Evolutionary conservation across 805 yeast genomes (phyloP).

Genomic region (Cyberlindnera mycetangii): DNA sequence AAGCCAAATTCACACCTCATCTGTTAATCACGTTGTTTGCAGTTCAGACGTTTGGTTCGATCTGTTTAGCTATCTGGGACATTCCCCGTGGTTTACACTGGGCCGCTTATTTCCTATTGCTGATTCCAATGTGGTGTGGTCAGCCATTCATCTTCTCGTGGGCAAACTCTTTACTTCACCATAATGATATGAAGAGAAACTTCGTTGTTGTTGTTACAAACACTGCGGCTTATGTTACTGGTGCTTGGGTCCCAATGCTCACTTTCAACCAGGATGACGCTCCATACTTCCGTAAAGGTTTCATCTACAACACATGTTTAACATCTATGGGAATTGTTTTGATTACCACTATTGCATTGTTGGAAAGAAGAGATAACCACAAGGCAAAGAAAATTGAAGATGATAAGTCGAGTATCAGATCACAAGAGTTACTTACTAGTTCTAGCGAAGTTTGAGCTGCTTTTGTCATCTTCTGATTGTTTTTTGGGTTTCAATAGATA

Average conservation of each 20-base stretch:
- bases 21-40: slow-evolving; percentile 40
- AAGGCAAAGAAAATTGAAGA: neutral
- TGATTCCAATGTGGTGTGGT: slow-evolving; percentile 48
- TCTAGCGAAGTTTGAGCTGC: too few relatives aligned
- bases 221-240: slow-evolving; percentile 39
- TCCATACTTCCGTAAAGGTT: slow-evolving; percentile 38
- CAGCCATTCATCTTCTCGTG: slow-evolving; percentile 56
- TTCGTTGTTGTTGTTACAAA: slow-evolving; percentile 40
- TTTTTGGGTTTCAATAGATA: too few relatives aligned
- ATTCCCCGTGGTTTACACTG: slow-evolving; percentile 48
- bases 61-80: slow-evolving; percentile 36
- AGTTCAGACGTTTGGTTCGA: slow-evolving; percentile 40
- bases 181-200: slow-evolving; percentile 33
- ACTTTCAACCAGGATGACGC: slow-evolving; percentile 38
- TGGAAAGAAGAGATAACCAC: slow-evolving; percentile 1
- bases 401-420: too few relatives aligned
- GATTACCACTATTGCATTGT: neutral
- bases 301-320: slow-evolving; percentile 27
- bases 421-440: too few relatives aligned
- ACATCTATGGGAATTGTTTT: slow-evolving; percentile 4
- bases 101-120: slow-evolving; percentile 46
- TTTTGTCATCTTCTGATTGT: too few relatives aligned
- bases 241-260: slow-evolving; percentile 36
- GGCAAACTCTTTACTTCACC: slow-evolving; percentile 46
- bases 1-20: slow-evolving; percentile 35